These are phyloP conservation scores for Ceratocystis papillata DNA, from an alignment of 2,329 filamentous ascomycete species.

Conservation along the genomic window DNA sequence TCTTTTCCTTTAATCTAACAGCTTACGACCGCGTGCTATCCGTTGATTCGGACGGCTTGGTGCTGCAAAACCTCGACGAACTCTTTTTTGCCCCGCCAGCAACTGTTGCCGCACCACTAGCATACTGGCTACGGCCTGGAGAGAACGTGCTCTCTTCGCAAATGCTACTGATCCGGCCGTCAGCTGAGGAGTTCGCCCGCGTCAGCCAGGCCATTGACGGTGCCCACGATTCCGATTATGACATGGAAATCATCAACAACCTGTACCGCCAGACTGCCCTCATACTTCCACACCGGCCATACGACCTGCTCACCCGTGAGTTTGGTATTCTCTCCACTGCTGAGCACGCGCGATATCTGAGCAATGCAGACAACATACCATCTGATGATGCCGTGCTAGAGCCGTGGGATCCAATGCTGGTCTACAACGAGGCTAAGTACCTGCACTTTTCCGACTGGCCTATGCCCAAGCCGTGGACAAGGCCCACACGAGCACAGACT, in stretches of 20 bases:
- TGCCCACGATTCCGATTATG: slow-evolving; percentile 35
- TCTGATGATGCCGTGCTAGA: slow-evolving; percentile 32
- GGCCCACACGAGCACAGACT: slow-evolving; percentile 20
- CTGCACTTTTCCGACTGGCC: slow-evolving; percentile 66
- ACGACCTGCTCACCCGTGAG: slow-evolving; percentile 50
- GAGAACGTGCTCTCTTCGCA: slow-evolving; percentile 47
- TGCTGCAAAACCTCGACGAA: slow-evolving; percentile 57
- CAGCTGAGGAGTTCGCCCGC: slow-evolving; percentile 38
- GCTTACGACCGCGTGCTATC: slow-evolving; percentile 44
- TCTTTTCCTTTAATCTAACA: slow-evolving; percentile 57
- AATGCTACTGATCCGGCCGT: slow-evolving; percentile 52
- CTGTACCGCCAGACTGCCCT: slow-evolving; percentile 48
- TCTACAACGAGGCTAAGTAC: slow-evolving; percentile 50
- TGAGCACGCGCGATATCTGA: slow-evolving; percentile 37
- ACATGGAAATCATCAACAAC: slow-evolving; percentile 58
- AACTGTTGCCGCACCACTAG: slow-evolving; percentile 56
- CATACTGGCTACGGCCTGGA: slow-evolving; percentile 55
- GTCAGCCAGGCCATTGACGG: slow-evolving; percentile 28
- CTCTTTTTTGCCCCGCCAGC: slow-evolving; percentile 55
- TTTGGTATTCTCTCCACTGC: slow-evolving; percentile 39
- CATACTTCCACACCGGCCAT: slow-evolving; percentile 52
- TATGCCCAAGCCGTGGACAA: slow-evolving; percentile 48
- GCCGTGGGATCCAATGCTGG: slow-evolving; percentile 45
- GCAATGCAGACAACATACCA: slow-evolving; percentile 33
- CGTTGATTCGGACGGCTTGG: slow-evolving; percentile 50